These are phyloP conservation scores for Phytophthora uliginosa DNA, from an alignment of 352 stramenopile genomes.

Conservation along the genomic window DNA sequence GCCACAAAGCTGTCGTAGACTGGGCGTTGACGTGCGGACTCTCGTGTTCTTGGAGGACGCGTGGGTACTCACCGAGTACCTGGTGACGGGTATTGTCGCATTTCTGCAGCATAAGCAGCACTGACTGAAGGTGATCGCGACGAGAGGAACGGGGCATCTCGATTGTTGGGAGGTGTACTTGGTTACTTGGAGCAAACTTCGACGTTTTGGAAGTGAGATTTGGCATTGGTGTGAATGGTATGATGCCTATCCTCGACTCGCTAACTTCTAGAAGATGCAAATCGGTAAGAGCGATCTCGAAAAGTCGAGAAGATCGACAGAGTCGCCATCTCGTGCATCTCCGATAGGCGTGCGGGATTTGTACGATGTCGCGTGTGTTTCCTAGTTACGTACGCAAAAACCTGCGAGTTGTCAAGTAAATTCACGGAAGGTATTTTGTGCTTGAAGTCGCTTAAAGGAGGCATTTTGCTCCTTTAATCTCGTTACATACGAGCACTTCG, in stretches of 20 bases:
- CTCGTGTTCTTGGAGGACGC: background rate
- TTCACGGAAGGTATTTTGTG: background rate
- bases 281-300: background rate
- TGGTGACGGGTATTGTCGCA: background rate
- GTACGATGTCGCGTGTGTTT: background rate
- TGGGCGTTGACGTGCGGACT: background rate
- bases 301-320: background rate
- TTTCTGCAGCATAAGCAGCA: background rate
- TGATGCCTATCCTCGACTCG: background rate
- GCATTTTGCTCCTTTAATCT: no score
- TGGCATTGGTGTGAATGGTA: background rate
- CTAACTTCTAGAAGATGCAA: background rate
- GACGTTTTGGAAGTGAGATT: background rate
- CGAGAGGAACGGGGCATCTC: background rate
- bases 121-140: background rate
- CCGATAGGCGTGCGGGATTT: background rate
- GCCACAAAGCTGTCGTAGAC: background rate
- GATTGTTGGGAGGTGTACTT: background rate
- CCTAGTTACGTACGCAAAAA: background rate
- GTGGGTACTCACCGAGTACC: background rate
- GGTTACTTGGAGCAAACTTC: background rate
- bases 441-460: no score
- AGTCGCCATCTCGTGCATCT: background rate
- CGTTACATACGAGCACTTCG: no score
- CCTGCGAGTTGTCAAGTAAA: background rate